phyloP scores from a whole-genome alignment of 2,329 filamentous ascomycete genomes.

The Lithohypha guttulata region DNA sequence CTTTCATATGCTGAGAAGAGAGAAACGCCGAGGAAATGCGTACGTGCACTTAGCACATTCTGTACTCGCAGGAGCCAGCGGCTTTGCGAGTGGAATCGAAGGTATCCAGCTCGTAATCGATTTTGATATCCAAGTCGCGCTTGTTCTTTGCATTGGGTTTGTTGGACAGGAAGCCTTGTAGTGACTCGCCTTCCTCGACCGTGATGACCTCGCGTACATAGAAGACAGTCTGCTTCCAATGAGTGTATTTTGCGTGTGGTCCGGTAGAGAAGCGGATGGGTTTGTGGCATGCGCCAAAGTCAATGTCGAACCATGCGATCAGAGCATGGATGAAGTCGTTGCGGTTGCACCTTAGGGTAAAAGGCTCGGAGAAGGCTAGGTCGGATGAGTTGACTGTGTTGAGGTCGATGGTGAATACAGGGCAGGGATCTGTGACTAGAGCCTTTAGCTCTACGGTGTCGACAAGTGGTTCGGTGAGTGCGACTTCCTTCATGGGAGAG shows the following conservation, averaged over 20 bases:
- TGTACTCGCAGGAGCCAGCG: conserved; percentile 66
- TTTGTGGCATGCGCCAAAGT: conserved; percentile 97
- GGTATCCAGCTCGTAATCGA: conserved; percentile 72
- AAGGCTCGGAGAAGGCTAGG: conserved; percentile 71
- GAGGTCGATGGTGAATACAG: conserved; percentile 79
- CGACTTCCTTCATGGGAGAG: conserved; percentile 81
- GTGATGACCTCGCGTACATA: conserved; percentile 90
- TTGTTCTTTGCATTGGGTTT: conserved; percentile 89
- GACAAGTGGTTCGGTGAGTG: conserved; percentile 88
- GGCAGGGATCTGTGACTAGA: conserved; percentile 80
- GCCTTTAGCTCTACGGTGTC: conserved; percentile 97
- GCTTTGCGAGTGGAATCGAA: conserved; percentile 59
- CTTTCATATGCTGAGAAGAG: no score
- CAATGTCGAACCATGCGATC: conserved; percentile 98
- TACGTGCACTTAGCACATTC: conserved; percentile 36
- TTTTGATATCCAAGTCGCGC: conserved; percentile 83
- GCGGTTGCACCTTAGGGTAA: conserved; percentile 64
- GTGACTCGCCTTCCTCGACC: conserved; percentile 73
- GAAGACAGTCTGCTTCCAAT: conserved; percentile 99
- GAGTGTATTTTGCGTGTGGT: conserved; percentile 96
- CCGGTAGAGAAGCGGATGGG: conserved; percentile 93
- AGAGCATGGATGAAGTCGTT: conserved; percentile 94
- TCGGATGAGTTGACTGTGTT: conserved; percentile 80
- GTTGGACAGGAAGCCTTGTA: conserved; percentile 64
- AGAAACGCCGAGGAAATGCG: no score